phyloP scores from a whole-genome alignment of 2,329 filamentous ascomycete species.

The Metarhizium album region DNA sequence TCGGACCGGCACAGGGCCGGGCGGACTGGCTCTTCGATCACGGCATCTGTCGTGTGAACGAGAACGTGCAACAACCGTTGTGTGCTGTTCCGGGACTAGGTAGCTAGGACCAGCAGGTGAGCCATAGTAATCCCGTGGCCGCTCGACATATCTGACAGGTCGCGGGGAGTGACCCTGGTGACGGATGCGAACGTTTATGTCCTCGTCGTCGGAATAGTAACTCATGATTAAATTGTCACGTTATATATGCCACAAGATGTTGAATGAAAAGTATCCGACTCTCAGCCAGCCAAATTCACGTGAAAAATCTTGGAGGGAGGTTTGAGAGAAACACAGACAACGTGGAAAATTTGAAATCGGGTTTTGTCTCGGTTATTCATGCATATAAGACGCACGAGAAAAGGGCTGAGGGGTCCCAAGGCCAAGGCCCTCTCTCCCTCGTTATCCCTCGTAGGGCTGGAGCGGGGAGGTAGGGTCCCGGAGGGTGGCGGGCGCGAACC shows the following conservation, averaged over 20 bases:
- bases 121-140: constrained; percentile 29
- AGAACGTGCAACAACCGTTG: constrained; percentile 31
- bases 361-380: too few species aligned
- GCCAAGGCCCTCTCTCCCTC: too few species aligned
- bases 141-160: constrained; percentile 36
- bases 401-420: too few species aligned
- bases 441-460: constrained; percentile 5
- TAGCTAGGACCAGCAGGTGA: constrained; percentile 28
- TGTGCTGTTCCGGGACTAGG: constrained; percentile 34
- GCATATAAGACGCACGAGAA: too few species aligned
- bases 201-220: constrained; percentile 43
- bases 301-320: too few species aligned
- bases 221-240: constrained; percentile 8
- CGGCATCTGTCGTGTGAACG: constrained; percentile 31
- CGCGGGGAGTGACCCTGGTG: constrained; percentile 29
- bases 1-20: constrained; percentile 14
- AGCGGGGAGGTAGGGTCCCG: too few species aligned
- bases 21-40: constrained; percentile 34
- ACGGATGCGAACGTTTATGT: constrained; percentile 40
- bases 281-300: too few species aligned
- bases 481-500: neutral
- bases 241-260: constrained; percentile 16
- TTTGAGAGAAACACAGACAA: too few species aligned
- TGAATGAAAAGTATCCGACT: too few species aligned
- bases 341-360: too few species aligned